Conservation (phyloP, 148 eudicot species). For the Cornus florida region DNA sequence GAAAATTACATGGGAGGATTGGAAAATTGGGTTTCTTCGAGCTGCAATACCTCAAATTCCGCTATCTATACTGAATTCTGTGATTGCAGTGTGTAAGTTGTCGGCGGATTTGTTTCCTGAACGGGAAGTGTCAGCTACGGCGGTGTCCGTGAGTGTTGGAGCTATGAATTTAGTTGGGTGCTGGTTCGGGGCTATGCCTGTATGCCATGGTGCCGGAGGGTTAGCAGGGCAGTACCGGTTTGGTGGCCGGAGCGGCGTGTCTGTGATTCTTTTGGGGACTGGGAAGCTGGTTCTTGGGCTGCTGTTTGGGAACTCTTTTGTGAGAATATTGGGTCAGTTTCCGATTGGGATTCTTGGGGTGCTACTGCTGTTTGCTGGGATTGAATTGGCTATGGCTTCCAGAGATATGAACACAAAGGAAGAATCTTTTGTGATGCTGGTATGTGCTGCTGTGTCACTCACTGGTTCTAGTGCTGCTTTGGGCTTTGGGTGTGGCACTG, state of each 20-base stretch:
- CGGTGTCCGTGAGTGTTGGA: slow-evolving; percentile 54
- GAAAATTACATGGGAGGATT: slow-evolving; percentile 49
- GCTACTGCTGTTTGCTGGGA: slow-evolving; percentile 54
- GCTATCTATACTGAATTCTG: slow-evolving; percentile 46
- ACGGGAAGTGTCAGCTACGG: slow-evolving; percentile 33
- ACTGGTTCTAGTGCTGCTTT: slow-evolving; percentile 62
- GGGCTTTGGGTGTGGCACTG: slow-evolving; percentile 53
- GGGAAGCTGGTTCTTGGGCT: slow-evolving; percentile 43
- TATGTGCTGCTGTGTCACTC: slow-evolving; percentile 59
- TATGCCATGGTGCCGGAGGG: slow-evolving; percentile 66
- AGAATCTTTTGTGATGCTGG: slow-evolving; percentile 62
- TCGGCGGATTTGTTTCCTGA: slow-evolving; percentile 50
- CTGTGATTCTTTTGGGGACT: slow-evolving; percentile 45
- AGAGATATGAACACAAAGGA: slow-evolving; percentile 56
- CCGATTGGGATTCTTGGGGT: slow-evolving; percentile 61
- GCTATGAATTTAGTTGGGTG: slow-evolving; percentile 54
- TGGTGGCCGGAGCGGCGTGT: slow-evolving; percentile 53
- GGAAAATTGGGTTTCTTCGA: slow-evolving; percentile 44
- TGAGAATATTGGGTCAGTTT: slow-evolving; percentile 39
- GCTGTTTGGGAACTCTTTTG: slow-evolving; percentile 56
- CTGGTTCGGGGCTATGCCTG: slow-evolving; percentile 71
- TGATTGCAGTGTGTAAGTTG: slow-evolving; percentile 57
- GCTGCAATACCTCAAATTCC: slow-evolving; percentile 61
- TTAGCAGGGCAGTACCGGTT: slow-evolving; percentile 61
- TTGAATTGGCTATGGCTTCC: slow-evolving; percentile 62